Conservation (phyloP, 2,329 filamentous ascomycete species). For the Aspergillus awamori region DNA sequence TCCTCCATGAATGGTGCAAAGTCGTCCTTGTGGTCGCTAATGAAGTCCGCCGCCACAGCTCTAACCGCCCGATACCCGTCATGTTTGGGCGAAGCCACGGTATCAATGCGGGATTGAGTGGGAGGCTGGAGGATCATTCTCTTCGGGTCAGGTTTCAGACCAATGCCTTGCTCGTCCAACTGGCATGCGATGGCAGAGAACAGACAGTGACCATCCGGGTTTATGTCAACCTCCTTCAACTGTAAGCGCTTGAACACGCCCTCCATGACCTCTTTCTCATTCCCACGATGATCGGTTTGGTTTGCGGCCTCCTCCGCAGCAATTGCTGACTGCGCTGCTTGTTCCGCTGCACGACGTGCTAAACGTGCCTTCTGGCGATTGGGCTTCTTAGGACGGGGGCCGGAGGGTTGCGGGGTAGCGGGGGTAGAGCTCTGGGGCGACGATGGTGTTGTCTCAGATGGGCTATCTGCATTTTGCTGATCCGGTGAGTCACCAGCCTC, state of each 20-base stretch:
- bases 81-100: conserved; percentile 40
- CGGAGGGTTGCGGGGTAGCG: conserved; percentile 17
- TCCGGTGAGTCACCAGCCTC: neutral
- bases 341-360: conserved; percentile 83
- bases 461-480: conserved; percentile 5
- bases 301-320: conserved; percentile 75
- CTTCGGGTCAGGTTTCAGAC: conserved; percentile 41
- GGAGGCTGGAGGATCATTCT: conserved; percentile 36
- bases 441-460: conserved; percentile 15
- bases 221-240: conserved; percentile 76
- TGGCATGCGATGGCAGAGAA: conserved; percentile 92
- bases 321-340: conserved; percentile 67
- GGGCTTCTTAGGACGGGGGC: conserved; percentile 64
- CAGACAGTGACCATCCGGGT: conserved; percentile 90
- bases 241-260: conserved; percentile 64
- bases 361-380: conserved; percentile 91
- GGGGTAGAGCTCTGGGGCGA: conserved; percentile 15
- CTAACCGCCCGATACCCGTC: conserved; percentile 69
- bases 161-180: conserved; percentile 56
- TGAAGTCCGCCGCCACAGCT: conserved; percentile 74
- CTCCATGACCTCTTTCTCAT: conserved; percentile 72
- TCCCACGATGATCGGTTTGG: conserved; percentile 72
- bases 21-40: conserved; percentile 71
- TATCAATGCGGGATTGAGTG: conserved; percentile 36
- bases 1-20: conserved; percentile 89